A percentile compares a stretch with the other conserved stretches of the same genome.
Conservation (phyloP, 768 basidiomycete genomes). For the Rhodotorula sphaerocarpa region DNA sequence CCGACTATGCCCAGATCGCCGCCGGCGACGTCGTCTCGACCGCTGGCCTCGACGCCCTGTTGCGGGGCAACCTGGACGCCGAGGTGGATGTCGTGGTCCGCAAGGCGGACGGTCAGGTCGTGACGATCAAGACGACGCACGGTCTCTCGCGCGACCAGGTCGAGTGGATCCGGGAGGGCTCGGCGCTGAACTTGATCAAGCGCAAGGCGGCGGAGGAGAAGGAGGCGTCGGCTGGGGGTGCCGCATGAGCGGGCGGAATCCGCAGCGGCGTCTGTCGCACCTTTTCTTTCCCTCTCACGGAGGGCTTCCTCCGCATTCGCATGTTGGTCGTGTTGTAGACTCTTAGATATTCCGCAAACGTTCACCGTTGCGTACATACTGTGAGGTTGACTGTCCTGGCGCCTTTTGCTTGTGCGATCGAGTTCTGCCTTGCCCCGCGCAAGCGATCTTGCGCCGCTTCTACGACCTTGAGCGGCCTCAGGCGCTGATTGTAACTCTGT, state of each 20-base stretch:
- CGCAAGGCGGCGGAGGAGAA: slow-evolving; percentile 19
- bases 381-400: too few relatives aligned
- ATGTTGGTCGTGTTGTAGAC: slow-evolving; percentile 23
- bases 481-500: too few relatives aligned
- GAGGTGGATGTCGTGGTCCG: slow-evolving; percentile 55
- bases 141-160: slow-evolving; percentile 86
- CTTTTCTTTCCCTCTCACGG: neutral
- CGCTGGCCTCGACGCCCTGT: slow-evolving; percentile 63
- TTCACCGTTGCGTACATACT: too few relatives aligned
- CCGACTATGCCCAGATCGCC: slow-evolving; percentile 74
- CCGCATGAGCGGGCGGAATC: neutral
- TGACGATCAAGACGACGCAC: slow-evolving; percentile 54
- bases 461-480: too few relatives aligned
- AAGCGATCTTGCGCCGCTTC: too few relatives aligned
- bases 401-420: too few relatives aligned
- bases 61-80: slow-evolving; percentile 41
- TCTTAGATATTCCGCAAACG: neutral
- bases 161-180: slow-evolving; percentile 80
- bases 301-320: too few relatives aligned
- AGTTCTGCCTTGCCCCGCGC: too few relatives aligned
- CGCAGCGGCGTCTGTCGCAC: too few relatives aligned
- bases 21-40: slow-evolving; percentile 74
- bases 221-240: neutral
- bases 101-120: slow-evolving; percentile 21
- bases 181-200: slow-evolving; percentile 75